These are phyloP conservation scores for Penicillium ucsense DNA, from an alignment of 495 filamentous ascomycete species.

Conservation along the genomic window DNA sequence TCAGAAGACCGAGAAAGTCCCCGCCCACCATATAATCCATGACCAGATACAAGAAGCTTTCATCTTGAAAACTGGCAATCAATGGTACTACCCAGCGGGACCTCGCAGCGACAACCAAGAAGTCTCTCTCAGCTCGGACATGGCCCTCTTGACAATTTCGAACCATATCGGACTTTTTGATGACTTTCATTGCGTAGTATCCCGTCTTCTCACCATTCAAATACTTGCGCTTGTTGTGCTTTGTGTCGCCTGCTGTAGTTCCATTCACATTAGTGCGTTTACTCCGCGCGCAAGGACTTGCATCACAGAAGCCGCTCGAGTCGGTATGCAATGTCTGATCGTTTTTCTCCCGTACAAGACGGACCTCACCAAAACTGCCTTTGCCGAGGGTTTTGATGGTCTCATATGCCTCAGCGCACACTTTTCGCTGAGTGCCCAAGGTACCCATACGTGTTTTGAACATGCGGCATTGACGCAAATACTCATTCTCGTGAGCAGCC, in stretches of 20 bases:
- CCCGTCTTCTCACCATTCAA: slow-evolving; percentile 36
- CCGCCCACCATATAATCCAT: slow-evolving; percentile 98
- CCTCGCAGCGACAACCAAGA: slow-evolving; percentile 73
- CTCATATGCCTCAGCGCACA: slow-evolving; percentile 61
- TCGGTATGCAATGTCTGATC: slow-evolving; percentile 1
- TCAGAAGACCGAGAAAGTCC: slow-evolving; percentile 78
- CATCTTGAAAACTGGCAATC: slow-evolving; percentile 82
- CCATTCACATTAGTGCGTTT: slow-evolving; percentile 10
- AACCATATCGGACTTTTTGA: slow-evolving; percentile 85
- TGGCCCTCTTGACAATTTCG: slow-evolving; percentile 86
- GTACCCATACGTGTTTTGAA: slow-evolving; percentile 51
- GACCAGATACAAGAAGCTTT: slow-evolving; percentile 72
- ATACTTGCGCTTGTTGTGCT: slow-evolving; percentile 13
- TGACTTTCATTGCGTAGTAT: slow-evolving; percentile 94
- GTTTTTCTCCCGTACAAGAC: slow-evolving; percentile 61
- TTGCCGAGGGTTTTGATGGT: slow-evolving; percentile 79
- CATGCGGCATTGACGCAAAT: slow-evolving; percentile 64
- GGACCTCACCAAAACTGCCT: slow-evolving; percentile 88
- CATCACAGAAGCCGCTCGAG: neutral
- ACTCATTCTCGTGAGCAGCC: slow-evolving; percentile 55
- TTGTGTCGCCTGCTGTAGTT: slow-evolving; percentile 19
- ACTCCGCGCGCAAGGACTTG: neutral
- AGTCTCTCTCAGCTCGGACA: slow-evolving; percentile 82
- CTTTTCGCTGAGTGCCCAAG: slow-evolving; percentile 23
- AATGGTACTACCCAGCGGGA: slow-evolving; percentile 84